Conservation (phyloP, 768 basidiomycete species). For the Hericium erinaceus region DNA sequence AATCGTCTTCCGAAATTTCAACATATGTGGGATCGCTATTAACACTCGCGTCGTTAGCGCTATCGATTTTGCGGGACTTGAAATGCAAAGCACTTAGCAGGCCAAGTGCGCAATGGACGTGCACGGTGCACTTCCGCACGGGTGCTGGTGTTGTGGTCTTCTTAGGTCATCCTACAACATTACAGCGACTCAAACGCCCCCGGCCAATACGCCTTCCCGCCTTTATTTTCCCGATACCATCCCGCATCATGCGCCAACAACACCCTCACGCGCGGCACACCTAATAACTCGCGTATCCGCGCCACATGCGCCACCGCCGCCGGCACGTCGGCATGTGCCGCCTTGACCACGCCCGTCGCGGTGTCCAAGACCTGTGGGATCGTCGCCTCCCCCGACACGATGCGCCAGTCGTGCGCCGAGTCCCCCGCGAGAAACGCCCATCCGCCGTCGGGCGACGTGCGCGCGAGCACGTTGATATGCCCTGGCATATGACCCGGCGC, state of each 20-base stretch:
- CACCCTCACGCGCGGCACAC: slow-evolving; percentile 1
- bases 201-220: background rate
- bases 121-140: too few species aligned
- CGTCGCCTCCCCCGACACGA: slow-evolving; percentile 6
- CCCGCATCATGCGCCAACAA: slow-evolving; percentile 3
- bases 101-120: too few species aligned
- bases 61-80: too few species aligned
- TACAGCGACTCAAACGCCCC: background rate
- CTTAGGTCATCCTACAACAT: too few species aligned
- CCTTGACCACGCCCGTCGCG: background rate
- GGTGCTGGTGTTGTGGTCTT: too few species aligned
- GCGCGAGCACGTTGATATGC: slow-evolving; percentile 14
- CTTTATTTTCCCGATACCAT: slow-evolving; percentile 1
- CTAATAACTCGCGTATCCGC: background rate
- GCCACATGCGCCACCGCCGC: slow-evolving; percentile 3
- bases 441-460: slow-evolving; percentile 6
- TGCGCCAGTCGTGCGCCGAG: slow-evolving; percentile 9
- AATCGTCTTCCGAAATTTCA: too few species aligned
- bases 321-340: slow-evolving; percentile 2
- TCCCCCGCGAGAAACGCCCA: slow-evolving; percentile 14
- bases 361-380: background rate
- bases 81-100: too few species aligned
- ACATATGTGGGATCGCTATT: too few species aligned
- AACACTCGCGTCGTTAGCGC: too few species aligned
- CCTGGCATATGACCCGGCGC: slow-evolving; percentile 14